Conservation (phyloP, 2,329 filamentous ascomycete species). For the Fusarium sp. region DNA sequence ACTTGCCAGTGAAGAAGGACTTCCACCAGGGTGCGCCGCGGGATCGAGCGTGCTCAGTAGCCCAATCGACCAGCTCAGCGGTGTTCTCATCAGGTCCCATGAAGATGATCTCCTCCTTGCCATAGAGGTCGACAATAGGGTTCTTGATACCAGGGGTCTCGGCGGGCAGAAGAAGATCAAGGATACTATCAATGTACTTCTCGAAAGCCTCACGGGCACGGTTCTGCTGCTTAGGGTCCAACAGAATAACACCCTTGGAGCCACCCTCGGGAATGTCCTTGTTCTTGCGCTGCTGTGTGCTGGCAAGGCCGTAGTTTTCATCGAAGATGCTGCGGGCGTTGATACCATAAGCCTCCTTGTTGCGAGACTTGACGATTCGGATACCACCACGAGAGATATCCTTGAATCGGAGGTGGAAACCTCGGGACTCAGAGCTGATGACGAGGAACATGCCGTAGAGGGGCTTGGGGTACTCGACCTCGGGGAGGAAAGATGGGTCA, state of each 20-base stretch:
- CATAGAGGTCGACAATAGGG: slow-evolving; percentile 93
- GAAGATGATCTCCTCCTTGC: slow-evolving; percentile 96
- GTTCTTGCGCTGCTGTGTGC: slow-evolving; percentile 99
- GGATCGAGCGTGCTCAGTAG: slow-evolving; percentile 89
- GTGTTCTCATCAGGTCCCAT: slow-evolving; percentile 99
- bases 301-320: slow-evolving; percentile 98
- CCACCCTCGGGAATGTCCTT: slow-evolving; percentile 99
- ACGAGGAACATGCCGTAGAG: slow-evolving; percentile 99
- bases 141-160: slow-evolving; percentile 98
- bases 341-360: slow-evolving; percentile 94
- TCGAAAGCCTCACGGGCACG: slow-evolving; percentile 93
- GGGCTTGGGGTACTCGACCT: slow-evolving; percentile 91
- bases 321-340: slow-evolving; percentile 97
- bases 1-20: slow-evolving; percentile 99
- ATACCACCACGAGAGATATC: slow-evolving; percentile 98
- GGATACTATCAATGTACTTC: slow-evolving; percentile 99
- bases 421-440: slow-evolving; percentile 94
- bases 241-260: slow-evolving; percentile 95
- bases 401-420: slow-evolving; percentile 96
- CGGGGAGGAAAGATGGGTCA: slow-evolving; percentile 87
- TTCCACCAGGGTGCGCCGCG: slow-evolving; percentile 99
- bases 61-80: slow-evolving; percentile 96
- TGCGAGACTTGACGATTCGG: slow-evolving; percentile 97
- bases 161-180: slow-evolving; percentile 91
- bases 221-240: slow-evolving; percentile 94